phyloP scores from a whole-genome alignment of 306 rosid species.

The Herpetospermum pedunculosum region DNA sequence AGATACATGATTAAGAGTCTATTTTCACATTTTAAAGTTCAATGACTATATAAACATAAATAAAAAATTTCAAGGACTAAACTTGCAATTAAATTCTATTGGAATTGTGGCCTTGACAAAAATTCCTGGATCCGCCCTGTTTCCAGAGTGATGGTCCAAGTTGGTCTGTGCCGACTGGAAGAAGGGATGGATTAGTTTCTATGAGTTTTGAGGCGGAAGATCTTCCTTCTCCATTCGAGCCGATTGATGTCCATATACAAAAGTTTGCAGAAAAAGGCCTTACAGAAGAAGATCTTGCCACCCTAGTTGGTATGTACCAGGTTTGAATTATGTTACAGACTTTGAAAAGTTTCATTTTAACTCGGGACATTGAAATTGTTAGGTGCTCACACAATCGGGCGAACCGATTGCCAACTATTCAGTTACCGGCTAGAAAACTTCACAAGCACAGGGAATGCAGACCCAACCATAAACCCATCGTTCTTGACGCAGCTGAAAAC shows the following conservation, averaged over 20 bases:
- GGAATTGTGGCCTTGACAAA: no score
- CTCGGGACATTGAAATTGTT: no score
- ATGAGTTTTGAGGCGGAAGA: conserved; percentile 35
- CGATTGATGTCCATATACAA: conserved; percentile 41
- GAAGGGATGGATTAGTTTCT: conserved; percentile 61
- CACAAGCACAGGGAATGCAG: conserved; percentile 46
- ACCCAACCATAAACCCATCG: conserved; percentile 44
- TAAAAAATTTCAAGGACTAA: no score
- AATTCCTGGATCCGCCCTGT: no score
- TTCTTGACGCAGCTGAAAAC: conserved; percentile 33
- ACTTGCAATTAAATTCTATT: no score
- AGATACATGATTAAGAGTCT: no score
- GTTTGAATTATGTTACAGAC: no score
- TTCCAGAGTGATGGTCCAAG: conserved; percentile 70
- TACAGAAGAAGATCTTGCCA: conserved; percentile 52
- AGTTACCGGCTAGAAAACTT: conserved; percentile 52
- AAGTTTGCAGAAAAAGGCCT: conserved; percentile 66
- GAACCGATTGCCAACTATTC: conserved; percentile 45
- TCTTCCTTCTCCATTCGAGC: conserved; percentile 70
- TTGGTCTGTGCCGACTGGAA: conserved; percentile 54
- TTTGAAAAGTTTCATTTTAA: no score
- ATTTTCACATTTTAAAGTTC: no score
- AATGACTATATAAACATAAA: no score
- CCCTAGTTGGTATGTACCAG: conserved; percentile 47
- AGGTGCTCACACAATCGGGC: conserved; percentile 74